Percentiles rank a stretch among this genome's conserved stretches.
Evolutionary conservation across 2,329 filamentous ascomycete species (phyloP).

Genomic region (Xylaria sp.): DNA sequence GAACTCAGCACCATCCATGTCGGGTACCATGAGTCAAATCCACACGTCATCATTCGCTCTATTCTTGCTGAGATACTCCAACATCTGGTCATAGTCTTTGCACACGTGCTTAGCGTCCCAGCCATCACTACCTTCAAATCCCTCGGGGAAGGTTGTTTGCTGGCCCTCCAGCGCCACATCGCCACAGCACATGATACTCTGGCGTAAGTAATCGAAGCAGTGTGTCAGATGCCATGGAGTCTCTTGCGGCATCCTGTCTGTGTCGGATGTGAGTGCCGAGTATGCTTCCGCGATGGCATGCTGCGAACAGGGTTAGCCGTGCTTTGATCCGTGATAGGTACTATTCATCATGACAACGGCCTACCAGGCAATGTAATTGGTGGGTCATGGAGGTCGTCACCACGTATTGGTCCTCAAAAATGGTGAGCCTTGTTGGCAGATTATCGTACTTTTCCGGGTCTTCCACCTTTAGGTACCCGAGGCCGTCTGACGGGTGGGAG

Average conservation of each 20-base stretch:
- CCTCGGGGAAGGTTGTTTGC: constrained; percentile 54
- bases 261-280: constrained; percentile 49
- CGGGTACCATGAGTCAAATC: constrained; percentile 47
- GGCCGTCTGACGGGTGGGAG: constrained; percentile 46
- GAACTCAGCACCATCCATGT: background rate
- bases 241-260: constrained; percentile 46
- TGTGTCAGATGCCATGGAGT: constrained; percentile 54
- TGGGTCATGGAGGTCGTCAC: constrained; percentile 58
- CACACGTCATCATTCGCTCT: constrained; percentile 52
- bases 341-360: background rate
- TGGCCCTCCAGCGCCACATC: constrained; percentile 51
- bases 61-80: constrained; percentile 51
- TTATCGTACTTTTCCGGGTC: constrained; percentile 51
- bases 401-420: constrained; percentile 49
- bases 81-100: constrained; percentile 53
- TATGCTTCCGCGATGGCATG: constrained; percentile 54
- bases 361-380: constrained; percentile 57
- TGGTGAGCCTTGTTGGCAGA: constrained; percentile 51
- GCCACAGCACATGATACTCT: constrained; percentile 46
- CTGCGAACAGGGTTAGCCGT: constrained; percentile 27
- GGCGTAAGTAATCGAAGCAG: constrained; percentile 51
- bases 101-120: constrained; percentile 59
- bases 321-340: background rate
- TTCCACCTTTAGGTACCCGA: constrained; percentile 55
- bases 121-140: constrained; percentile 54